Evolutionary conservation across 176 grass and related monocot genomes (phyloP).

Genomic region (Coix lacrymajobi): DNA sequence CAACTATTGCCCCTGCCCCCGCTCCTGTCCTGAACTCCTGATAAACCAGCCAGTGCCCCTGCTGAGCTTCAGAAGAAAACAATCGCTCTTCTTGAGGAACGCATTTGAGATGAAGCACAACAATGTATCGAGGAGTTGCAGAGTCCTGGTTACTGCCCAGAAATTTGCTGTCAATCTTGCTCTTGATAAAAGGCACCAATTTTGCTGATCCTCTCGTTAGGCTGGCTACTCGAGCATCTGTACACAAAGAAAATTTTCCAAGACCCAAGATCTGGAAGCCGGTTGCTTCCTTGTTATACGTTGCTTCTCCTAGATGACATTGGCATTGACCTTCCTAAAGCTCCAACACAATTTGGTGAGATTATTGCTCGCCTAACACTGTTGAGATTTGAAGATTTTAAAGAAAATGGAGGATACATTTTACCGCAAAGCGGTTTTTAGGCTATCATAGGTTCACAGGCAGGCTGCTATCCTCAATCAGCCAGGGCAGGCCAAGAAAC

Average conservation of each 20-base stretch:
- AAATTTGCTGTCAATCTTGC: conserved; percentile 85
- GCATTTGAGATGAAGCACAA: conserved; percentile 81
- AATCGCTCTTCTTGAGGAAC: conserved; percentile 79
- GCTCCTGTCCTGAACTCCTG: no score
- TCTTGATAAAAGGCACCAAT: conserved; percentile 63
- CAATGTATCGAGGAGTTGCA: conserved; percentile 93
- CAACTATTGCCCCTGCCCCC: conserved; percentile 27
- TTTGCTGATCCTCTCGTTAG: conserved; percentile 61
- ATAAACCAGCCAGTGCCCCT: conserved; percentile 36
- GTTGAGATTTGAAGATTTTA: conserved; percentile 60
- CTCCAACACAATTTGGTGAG: conserved; percentile 75
- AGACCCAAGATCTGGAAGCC: conserved; percentile 48
- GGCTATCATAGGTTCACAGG: no score
- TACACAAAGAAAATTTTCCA: conserved; percentile 63
- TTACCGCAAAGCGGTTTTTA: conserved; percentile 50
- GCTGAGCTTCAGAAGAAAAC: conserved; percentile 77
- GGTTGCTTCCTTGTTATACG: conserved; percentile 83
- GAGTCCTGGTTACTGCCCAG: conserved; percentile 58
- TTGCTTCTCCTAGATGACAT: conserved; percentile 75
- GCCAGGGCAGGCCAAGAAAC: no score
- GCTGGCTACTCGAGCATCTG: conserved; percentile 71
- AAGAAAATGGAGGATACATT: conserved; percentile 70
- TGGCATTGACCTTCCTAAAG: conserved; percentile 89
- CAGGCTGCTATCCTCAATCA: no score
- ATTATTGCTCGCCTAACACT: conserved; percentile 57